Base-by-base conservation (phyloP, 169 alveolate genomes). In the Eimeria tenella region DNA sequence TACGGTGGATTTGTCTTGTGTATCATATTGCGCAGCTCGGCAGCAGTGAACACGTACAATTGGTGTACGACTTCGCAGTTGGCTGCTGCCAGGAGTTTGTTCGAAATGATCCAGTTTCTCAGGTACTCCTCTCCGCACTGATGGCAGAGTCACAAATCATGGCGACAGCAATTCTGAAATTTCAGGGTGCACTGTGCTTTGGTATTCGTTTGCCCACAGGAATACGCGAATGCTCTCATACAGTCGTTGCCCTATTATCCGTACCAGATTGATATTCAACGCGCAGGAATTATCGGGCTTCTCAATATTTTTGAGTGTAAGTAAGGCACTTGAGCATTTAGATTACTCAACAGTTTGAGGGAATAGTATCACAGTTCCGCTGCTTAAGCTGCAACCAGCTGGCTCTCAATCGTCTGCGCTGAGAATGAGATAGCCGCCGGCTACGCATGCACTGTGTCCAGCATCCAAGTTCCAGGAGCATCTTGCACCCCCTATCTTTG, bases 201-300 rank as follows among this genome's bases (percentile, higher is more conserved):
- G 9, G 19, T 0, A n/a, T n/a, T 56, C 25, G 75, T 15, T 11
- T 19, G n/a, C 42, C 25, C 6, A n/a, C 96, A 94, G 96, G 88
- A 89, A 68, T 94, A 88, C 55, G 94, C 94, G 21, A 94, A 94
- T 62, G 94, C 92, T 55, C 94, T 94, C 25, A 65, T 87, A 49
- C 94, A 94, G 93, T 81, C 94, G 42, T 31, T 94, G 52, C 96
- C 94, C 68, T 94, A 77, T 63, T 94, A 94, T 25, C 96, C 96
- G 49, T 94, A 84, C 82, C 96, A 94, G 86, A 70, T 89, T 53
- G 94, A 94, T 79, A 87, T 94, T 49, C 96, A 94, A 70, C 91
- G 94, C 3, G 96, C 96, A 10, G 96, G 94, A 55, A 73, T 94
- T 15, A 87, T 94, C 21, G 96, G 91, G 55, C 86, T 94, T 17